A percentile compares a stretch with the other conserved stretches of the same genome.
These are phyloP conservation scores for Puccinia polysora DNA, from an alignment of 1,284 basidiomycete genomes.

Conservation along the genomic window DNA sequence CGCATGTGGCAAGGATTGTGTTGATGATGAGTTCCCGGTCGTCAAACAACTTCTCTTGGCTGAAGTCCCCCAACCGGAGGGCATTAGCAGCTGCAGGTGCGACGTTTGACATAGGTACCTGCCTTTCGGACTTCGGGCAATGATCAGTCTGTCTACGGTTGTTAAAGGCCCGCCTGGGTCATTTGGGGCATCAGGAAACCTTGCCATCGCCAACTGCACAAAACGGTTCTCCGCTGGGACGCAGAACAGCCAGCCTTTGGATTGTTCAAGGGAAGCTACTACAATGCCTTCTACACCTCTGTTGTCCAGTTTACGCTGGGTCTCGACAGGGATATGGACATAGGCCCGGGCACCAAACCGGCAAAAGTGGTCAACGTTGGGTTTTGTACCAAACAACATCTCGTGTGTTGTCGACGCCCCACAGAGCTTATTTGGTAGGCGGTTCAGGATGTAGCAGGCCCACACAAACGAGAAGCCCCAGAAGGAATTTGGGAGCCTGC, in stretches of 20 bases:
- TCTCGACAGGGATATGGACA: conserved; percentile 11
- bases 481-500: background rate
- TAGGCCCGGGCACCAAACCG: conserved; percentile 6
- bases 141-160: background rate
- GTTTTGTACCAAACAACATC: background rate
- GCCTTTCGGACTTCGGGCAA: background rate
- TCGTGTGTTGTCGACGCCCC: conserved; percentile 2
- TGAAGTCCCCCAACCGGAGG: background rate
- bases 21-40: conserved; percentile 1
- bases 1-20: background rate
- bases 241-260: conserved; percentile 26
- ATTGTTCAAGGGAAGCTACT: background rate
- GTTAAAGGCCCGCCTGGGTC: background rate
- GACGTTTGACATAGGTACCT: background rate
- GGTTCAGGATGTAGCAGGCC: conserved; percentile 5
- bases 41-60: background rate
- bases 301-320: background rate
- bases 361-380: background rate
- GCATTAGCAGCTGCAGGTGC: background rate
- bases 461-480: conserved; percentile 12
- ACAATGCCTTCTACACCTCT: background rate
- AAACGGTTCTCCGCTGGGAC: background rate
- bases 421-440: conserved; percentile 5
- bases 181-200: background rate
- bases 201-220: background rate